Evolutionary conservation across 257 asterid species (phyloP).

Genomic region (Salvia splendens): DNA sequence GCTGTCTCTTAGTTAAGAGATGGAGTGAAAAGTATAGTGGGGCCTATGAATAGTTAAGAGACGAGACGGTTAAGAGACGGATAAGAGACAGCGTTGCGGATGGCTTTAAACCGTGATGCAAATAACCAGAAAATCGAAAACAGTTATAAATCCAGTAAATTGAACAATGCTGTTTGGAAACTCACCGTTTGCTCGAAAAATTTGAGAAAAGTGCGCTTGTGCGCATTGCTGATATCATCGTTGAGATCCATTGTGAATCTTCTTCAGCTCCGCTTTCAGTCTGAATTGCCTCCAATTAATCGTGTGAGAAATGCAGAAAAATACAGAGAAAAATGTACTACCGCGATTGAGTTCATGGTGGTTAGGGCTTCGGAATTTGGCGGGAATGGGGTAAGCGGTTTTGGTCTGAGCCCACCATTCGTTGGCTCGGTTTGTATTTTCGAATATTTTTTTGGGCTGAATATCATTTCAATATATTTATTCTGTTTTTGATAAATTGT

Average conservation of each 20-base stretch:
- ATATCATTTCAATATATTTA: too few relatives aligned
- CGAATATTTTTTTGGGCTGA: not conserved
- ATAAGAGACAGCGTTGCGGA: too few relatives aligned
- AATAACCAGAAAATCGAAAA: not conserved
- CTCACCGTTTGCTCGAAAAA: conserved; percentile 85
- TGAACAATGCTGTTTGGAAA: not conserved
- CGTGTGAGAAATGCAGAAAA: conserved; percentile 6
- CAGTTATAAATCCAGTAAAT: not conserved
- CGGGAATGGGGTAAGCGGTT: conserved; percentile 48
- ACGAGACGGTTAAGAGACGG: too few relatives aligned
- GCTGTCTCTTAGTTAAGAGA: too few relatives aligned
- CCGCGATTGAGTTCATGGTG: not conserved
- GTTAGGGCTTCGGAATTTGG: conserved; percentile 45
- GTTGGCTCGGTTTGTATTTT: not conserved
- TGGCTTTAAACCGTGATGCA: not conserved
- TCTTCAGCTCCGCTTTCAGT: conserved; percentile 16
- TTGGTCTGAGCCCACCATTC: conserved; percentile 43
- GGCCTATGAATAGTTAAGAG: too few relatives aligned
- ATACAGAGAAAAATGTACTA: not conserved
- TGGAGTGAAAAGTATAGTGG: too few relatives aligned
- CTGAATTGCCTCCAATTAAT: conserved; percentile 17
- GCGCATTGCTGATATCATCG: conserved; percentile 78
- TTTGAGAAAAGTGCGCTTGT: conserved; percentile 79
- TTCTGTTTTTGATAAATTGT: too few relatives aligned
- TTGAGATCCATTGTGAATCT: conserved; percentile 74